Conservation (phyloP, 2,329 filamentous ascomycete genomes). For the Paecilomyces formosus region DNA sequence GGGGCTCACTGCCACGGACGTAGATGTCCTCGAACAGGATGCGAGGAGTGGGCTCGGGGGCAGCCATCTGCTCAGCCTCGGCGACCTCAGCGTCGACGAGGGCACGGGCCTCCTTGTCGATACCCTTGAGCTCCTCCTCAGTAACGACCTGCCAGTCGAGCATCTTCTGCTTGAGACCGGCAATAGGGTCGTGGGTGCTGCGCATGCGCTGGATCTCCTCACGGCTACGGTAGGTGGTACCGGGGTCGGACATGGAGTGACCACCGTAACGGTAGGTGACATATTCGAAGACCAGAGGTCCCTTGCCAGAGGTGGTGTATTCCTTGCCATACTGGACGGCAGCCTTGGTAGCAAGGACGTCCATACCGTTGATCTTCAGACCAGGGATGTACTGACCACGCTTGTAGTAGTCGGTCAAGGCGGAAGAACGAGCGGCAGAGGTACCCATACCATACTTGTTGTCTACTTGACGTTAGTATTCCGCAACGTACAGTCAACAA, state of each 20-base stretch:
- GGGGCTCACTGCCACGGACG: constrained; percentile 76
- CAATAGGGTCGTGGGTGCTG: constrained; percentile 96
- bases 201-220: constrained; percentile 99
- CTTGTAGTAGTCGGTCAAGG: constrained; percentile 99
- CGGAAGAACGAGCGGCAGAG: constrained; percentile 84
- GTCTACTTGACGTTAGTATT: constrained; percentile 49
- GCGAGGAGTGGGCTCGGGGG: constrained; percentile 68
- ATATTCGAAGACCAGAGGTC: constrained; percentile 94
- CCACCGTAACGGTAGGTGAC: constrained; percentile 99
- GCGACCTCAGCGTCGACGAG: constrained; percentile 86
- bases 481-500: constrained; percentile 13
- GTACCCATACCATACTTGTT: constrained; percentile 99
- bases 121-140: constrained; percentile 91
- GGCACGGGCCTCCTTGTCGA: constrained; percentile 88
- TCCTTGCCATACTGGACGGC: constrained; percentile 92
- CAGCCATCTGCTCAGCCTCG: constrained; percentile 77
- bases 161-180: constrained; percentile 95
- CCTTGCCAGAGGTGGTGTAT: constrained; percentile 74
- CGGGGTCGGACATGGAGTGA: constrained; percentile 99
- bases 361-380: constrained; percentile 99
- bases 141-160: constrained; percentile 86
- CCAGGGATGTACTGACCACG: constrained; percentile 99
- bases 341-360: constrained; percentile 94
- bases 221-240: constrained; percentile 97
- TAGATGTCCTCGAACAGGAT: constrained; percentile 97